Base-by-base conservation (phyloP, 2,329 filamentous ascomycete species). In the Talaromyces sp. region DNA sequence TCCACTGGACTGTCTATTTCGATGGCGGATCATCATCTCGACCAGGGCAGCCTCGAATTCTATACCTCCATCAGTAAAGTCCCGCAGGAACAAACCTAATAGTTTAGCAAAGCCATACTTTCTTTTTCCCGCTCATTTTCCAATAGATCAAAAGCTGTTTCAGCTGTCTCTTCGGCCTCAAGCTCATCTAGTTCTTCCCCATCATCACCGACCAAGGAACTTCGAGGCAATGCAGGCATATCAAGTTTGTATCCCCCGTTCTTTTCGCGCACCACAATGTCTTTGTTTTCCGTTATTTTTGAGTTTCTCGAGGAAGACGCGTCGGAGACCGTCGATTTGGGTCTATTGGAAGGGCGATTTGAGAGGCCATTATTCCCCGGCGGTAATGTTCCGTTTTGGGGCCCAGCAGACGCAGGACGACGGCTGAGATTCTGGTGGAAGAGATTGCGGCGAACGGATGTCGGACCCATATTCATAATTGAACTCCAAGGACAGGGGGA, bases 101-200 rank as follows among this genome's bases (percentile, higher is more conserved):
- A 13, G 29, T 17, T 7, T 22, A 8, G 27, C 8, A 14, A 46
- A 64, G 24, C 24, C 74, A 40, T 71, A 76, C 75, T 71, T 46
- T 75, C 71, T 69, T 72, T 75, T 51, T 75, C 70, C 39, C 64
- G 65, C 52, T 63, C 67, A 50, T 57, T 64, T 16, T 65, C 68
- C 14, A 60, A 58, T 78, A 77, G 55, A 76, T 78, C 50, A 86
- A 82, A 61, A 86, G 58, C 53, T 24, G 86, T 42, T 81, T 71
- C 20, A 77, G 79, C 52, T 74, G 75, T 46, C 79, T 79, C 66
- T 60, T 82, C 80, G 48, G 82, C 81, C 14, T 80, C 75, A 14
- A 69, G 69, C 20, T 70, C 72, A 37, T 77, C 75, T 58, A 75
- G 67, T 29, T 72, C 75, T 32, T 75, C 75, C 3, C 66, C 73